A percentile compares a stretch with the other conserved stretches of the same genome.
These are phyloP conservation scores for Pythium dissotocum DNA, from an alignment of 352 stramenopile species.

Conservation along the genomic window DNA sequence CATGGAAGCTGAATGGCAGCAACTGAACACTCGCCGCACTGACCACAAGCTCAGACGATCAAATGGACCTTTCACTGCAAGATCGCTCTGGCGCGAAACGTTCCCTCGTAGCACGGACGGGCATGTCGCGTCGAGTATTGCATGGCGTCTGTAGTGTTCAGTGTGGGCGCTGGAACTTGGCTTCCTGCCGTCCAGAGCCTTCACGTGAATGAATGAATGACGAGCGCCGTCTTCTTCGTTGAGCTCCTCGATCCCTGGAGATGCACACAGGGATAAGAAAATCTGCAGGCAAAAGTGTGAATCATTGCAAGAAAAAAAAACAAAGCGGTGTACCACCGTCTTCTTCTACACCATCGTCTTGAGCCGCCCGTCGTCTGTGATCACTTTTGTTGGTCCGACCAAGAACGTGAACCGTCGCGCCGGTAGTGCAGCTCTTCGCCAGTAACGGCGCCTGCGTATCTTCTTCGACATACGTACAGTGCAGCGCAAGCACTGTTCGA, in stretches of 20 bases:
- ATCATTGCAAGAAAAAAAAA: background rate
- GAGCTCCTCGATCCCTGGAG: too few species aligned
- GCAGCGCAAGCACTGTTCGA: background rate
- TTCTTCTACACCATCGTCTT: background rate
- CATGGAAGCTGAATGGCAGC: background rate
- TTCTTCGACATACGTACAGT: background rate
- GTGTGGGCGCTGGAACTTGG: too few species aligned
- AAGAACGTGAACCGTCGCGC: constrained; percentile 3
- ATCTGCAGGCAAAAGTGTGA: background rate
- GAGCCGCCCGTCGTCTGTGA: background rate
- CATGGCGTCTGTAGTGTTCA: too few species aligned
- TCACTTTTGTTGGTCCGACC: background rate
- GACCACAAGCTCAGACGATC: background rate
- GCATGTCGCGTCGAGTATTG: too few species aligned
- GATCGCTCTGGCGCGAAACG: background rate
- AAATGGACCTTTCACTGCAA: background rate
- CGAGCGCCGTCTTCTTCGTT: too few species aligned
- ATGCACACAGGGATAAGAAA: too few species aligned
- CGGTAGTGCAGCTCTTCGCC: background rate
- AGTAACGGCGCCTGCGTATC: background rate
- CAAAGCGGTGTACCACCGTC: too few species aligned
- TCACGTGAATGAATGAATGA: too few species aligned
- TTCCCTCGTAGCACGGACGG: background rate
- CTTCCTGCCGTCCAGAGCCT: too few species aligned
- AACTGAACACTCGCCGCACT: constrained; percentile 1